phyloP scores from a whole-genome alignment of 1,284 basidiomycete genomes.

The Hortiboletus rubellus region DNA sequence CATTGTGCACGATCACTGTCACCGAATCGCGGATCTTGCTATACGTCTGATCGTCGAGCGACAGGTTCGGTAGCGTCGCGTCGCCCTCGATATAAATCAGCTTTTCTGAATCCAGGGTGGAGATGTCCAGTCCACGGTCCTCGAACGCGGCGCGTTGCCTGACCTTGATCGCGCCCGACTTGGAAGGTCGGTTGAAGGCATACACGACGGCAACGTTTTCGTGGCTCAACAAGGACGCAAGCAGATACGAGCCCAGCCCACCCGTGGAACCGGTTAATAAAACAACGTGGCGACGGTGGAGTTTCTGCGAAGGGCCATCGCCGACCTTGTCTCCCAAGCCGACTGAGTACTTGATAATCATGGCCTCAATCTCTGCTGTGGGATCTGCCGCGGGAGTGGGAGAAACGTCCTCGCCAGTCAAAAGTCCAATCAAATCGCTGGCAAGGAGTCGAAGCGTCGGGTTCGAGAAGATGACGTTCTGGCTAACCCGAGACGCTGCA shows the following conservation, averaged over 20 bases:
- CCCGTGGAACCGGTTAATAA: constrained; percentile 37
- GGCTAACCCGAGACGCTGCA: constrained; percentile 17
- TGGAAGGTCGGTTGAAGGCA: constrained; percentile 34
- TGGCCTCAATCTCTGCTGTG: constrained; percentile 23
- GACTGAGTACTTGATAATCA: constrained; percentile 1
- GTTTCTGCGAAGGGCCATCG: not conserved
- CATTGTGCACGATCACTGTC: constrained; percentile 34
- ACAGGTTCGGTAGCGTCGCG: constrained; percentile 24
- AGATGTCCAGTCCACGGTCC: constrained; percentile 33
- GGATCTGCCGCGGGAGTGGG: not conserved
- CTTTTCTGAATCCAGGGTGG: constrained; percentile 31
- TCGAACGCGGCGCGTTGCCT: constrained; percentile 33
- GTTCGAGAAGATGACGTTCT: constrained; percentile 32
- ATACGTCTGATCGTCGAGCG: constrained; percentile 24
- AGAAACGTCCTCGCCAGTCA: constrained; percentile 4
- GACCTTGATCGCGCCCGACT: constrained; percentile 11
- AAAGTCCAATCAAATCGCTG: constrained; percentile 8
- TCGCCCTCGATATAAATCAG: constrained; percentile 34
- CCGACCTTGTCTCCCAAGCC: not conserved
- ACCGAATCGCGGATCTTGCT: constrained; percentile 24
- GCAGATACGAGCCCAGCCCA: constrained; percentile 31
- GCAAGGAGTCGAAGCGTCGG: constrained; percentile 26
- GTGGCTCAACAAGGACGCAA: constrained; percentile 22
- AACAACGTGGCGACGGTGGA: constrained; percentile 12
- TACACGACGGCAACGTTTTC: constrained; percentile 28